Evolutionary conservation across 257 asterid species (phyloP), one percentile per base, ranked within the genome.

Genomic region (Ehretia macrophylla): DNA sequence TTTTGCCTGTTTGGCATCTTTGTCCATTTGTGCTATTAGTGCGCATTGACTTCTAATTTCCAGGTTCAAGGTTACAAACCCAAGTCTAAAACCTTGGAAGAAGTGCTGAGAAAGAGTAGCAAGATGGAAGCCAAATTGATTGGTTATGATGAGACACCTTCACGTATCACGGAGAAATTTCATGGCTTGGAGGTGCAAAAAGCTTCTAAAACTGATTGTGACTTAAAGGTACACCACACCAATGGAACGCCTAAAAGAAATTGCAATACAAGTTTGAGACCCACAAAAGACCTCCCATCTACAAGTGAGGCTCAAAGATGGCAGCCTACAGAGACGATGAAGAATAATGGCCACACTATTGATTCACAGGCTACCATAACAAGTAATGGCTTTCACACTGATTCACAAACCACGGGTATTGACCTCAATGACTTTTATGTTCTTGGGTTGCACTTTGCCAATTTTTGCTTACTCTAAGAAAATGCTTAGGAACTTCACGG

Each of bases 21-120:
- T 14, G 17, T 51, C 13, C 10, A 51, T 11, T 9, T 11, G 32
- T 53, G 18, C 4, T 53, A 54, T n/a, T 54, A 22, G 39, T 62
- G 21, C 52, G 32, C 42, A n/a, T 65, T 62, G 58, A 49, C 67
- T 76, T 60, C 71, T 60, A 45, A 58, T 64, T 54, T 71, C 72
- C 74, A 93, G 99, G 91, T 68, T 72, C 77, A 72, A 65, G 97
- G 97, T 68, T 78, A 81, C 77, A 78, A 64, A 68, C 63, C 75
- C 46, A 85, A 81, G 78, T 60, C 81, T 50, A 75, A 64, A 64
- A 60, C 95, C 18, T 74, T 93, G 49, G 82, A 77, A 63, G 91
- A 89, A 75, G 86, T 85, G 66, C 77, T 93, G 32, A 68, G 51
- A 58, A 69, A 69, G 51, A 74, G 70, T 58, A 55, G 63, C 58